phyloP scores from a whole-genome alignment of 148 eudicot species.

The Chenopodium quinoa region DNA sequence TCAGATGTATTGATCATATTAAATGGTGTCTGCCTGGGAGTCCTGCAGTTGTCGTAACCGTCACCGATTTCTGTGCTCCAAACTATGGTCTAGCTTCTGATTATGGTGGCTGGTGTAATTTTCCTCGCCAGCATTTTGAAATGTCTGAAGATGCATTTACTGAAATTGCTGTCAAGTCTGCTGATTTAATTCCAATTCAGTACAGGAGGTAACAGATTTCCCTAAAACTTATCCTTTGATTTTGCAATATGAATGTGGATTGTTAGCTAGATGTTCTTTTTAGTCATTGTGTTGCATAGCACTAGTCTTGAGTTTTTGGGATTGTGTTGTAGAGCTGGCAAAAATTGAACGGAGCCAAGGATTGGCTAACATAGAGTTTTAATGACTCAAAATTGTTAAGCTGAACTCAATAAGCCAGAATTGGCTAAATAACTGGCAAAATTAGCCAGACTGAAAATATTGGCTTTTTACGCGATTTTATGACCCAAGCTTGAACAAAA shows the following conservation, averaged over 20 bases:
- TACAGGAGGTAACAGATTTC: constrained; percentile 46
- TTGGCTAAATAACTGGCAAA: not conserved
- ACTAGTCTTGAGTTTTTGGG: too few relatives aligned
- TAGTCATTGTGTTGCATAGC: not conserved
- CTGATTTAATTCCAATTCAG: constrained; percentile 56
- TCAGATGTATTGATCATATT: constrained; percentile 62
- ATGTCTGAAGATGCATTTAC: constrained; percentile 53
- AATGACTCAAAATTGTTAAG: not conserved
- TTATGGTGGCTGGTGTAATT: constrained; percentile 76
- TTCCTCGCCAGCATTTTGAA: constrained; percentile 66
- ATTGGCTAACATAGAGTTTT: not conserved
- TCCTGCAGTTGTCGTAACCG: constrained; percentile 58
- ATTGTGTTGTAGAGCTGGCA: not conserved
- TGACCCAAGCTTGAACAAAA: too few relatives aligned
- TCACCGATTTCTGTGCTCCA: constrained; percentile 71
- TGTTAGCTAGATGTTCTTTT: too few relatives aligned
- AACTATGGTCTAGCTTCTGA: constrained; percentile 63
- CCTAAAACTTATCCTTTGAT: not conserved
- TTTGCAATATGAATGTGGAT: too few relatives aligned
- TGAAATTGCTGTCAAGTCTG: constrained; percentile 44
- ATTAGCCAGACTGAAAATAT: not conserved
- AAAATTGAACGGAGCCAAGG: not conserved
- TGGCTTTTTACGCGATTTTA: not conserved
- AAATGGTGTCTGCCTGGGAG: constrained; percentile 57
- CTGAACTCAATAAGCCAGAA: not conserved